A percentile compares a stretch with the other conserved stretches of the same genome.
Conservation (phyloP, 371 early-diverging fungal species). For the Mucor velutinosus region DNA sequence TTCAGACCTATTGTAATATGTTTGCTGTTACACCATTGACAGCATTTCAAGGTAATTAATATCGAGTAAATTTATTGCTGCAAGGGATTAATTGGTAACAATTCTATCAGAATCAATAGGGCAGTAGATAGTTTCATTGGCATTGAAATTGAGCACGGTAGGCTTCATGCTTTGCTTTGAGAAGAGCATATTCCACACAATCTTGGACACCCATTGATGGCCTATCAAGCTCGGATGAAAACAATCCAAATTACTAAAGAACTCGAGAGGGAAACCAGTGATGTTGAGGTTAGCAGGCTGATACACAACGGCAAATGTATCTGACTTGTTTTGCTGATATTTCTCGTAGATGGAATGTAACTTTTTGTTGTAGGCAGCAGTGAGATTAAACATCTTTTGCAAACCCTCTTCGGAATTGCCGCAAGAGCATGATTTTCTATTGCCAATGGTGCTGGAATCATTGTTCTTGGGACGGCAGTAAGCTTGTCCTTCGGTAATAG, state of each 20-base stretch:
- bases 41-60: neutral
- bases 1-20: neutral
- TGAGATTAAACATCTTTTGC: constrained; percentile 18
- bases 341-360: constrained; percentile 23
- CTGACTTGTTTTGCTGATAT: constrained; percentile 21
- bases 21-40: too few relatives aligned
- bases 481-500: constrained; percentile 15
- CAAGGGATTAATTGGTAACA: constrained; percentile 12
- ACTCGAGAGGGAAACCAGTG: constrained; percentile 26
- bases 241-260: constrained; percentile 27
- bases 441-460: neutral
- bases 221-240: constrained; percentile 23
- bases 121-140: constrained; percentile 31
- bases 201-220: constrained; percentile 26
- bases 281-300: constrained; percentile 25
- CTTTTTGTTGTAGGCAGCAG: constrained; percentile 21
- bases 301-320: constrained; percentile 29
- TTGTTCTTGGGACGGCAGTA: constrained; percentile 11
- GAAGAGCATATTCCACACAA: constrained; percentile 12
- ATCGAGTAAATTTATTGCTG: neutral
- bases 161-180: constrained; percentile 10
- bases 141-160: constrained; percentile 25
- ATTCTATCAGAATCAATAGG: constrained; percentile 45
- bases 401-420: constrained; percentile 20
- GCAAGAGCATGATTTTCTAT: constrained; percentile 12